Evolutionary conservation across 225 moss, liverwort and hornwort species (phyloP), one percentile per base, ranked within the genome.

Genomic region (Straminergon stramineum): DNA sequence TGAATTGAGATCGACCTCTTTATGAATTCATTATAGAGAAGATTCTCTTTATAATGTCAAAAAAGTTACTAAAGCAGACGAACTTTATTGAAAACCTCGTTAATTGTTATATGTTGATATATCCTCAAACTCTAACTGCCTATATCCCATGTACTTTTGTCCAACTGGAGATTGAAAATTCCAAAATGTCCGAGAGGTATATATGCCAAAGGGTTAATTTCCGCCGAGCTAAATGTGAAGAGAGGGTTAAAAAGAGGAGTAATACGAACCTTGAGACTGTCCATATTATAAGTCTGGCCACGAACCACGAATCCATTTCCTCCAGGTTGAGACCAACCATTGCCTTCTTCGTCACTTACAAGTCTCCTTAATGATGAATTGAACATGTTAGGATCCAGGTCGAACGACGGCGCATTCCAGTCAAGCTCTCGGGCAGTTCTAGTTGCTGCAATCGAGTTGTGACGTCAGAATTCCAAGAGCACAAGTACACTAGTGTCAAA

Each of bases 231-330:
- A 41, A 69, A 31, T 53, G n/a, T 57, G 55, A 75, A 56, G 51
- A 76, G 68, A 89, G 48, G 14, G 22, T 31, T 17, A 28, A 5
- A 34, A 61, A 76, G 60, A 88, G 62, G 52, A 63, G 62, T 48
- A 35, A 32, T 78, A 75, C 86, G 53, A 85, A 95, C 96, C 96
- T 96, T 96, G 67, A 96, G 93, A 91, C 90, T 92, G 79, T 96
- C 93, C 69, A 88, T 88, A 86, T 93, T 95, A 85, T 96, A 96
- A 65, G 92, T 92, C 80, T 84, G 87, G 65, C 96, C 92, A 74
- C 96, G 95, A 89, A 96, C 94, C 94, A 95, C 92, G 84, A 95
- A 96, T 28, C 93, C 95, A 76, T 92, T 92, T 6, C 94, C 95
- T 80, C 96, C 91, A 67, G 92, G 92, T 84, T 93, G 92, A 86